Base-by-base conservation (phyloP, 208 protist species). In the Trichomonas vaginalis region DNA sequence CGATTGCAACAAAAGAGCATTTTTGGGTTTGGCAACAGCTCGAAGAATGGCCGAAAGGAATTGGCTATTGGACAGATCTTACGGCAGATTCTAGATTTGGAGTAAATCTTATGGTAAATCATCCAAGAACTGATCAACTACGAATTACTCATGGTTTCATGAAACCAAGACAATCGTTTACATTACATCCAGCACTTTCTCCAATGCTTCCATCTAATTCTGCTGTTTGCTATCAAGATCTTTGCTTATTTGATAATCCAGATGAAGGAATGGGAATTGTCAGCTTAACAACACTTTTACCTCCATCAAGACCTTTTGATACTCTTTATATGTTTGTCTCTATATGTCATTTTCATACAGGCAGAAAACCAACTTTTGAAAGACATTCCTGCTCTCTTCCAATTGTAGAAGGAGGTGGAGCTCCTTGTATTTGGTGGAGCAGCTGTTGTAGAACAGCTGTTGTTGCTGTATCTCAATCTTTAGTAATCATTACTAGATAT, bases 1-100 rank as follows among this genome's bases (percentile, higher is more conserved):
- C 86, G 2, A 35, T 92, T 39, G 40, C 86, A 35, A 92, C 46
- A 21, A 45, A 92, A 48, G 27, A 48, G 35, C 86, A 92, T 48
- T 92, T 92, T 92, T 92, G 86, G 86, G 86, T 92, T 51, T 92
- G 86, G 86, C 86, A 92, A 51, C 86, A 92, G 51, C 37, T 48
- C 15, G 15, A 42, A 92, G 86, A 92, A 92, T 35, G 45, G 17
- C 40, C 46, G 17, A 35, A 42, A 42, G 86, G 86, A 35, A 45
- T 92, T 51, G 86, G 86, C 8, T 51, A 42, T 51, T 92, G 86
- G 86, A 92, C 45, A 21, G 45, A 92, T 92, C 17, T 92, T 4
- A 92, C 86, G 8, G 40, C 40, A 23, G 45, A 92, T 51, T 0
- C 23, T n/a, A 9, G 45, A 49, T 92, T 92, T 92, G 35, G 17